These are phyloP conservation scores for Mentha longifolia DNA, from an alignment of 257 asterid species.

Conservation along the genomic window DNA sequence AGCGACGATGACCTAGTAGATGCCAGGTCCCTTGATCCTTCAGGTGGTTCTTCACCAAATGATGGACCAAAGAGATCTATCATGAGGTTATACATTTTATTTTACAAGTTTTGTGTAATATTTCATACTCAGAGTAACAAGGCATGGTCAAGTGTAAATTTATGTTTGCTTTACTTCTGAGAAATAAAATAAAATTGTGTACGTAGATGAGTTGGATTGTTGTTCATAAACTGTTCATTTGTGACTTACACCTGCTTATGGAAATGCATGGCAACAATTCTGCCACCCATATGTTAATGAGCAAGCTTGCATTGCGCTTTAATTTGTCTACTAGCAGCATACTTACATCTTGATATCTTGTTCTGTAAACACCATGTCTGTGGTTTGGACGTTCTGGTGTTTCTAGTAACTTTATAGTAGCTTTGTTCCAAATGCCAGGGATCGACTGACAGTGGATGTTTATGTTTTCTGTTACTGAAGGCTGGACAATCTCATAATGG, in stretches of 20 bases:
- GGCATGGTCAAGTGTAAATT: constrained; percentile 1
- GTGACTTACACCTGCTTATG: not conserved
- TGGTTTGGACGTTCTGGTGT: constrained; percentile 11
- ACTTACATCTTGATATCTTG: constrained; percentile 3
- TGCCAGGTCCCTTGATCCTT: constrained; percentile 57
- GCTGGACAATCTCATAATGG: constrained; percentile 91
- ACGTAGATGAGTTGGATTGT: constrained; percentile 9
- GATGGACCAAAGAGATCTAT: constrained; percentile 80
- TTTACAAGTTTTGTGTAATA: constrained; percentile 18
- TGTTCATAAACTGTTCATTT: not conserved
- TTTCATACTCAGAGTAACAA: constrained; percentile 19
- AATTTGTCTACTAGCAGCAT: not conserved
- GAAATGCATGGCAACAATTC: not conserved
- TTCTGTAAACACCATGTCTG: not conserved
- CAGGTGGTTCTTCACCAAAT: constrained; percentile 73
- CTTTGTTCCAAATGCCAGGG: constrained; percentile 31
- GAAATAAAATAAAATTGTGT: constrained; percentile 23
- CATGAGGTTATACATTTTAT: constrained; percentile 62
- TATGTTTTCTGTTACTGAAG: constrained; percentile 48
- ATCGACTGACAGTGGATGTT: constrained; percentile 27
- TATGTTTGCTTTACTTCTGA: not conserved
- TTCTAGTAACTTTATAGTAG: constrained; percentile 22
- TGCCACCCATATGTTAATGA: not conserved
- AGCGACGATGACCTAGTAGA: constrained; percentile 76
- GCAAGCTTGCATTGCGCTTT: not conserved